phyloP scores from a whole-genome alignment of 257 asterid species.

The Mentha longifolia region DNA sequence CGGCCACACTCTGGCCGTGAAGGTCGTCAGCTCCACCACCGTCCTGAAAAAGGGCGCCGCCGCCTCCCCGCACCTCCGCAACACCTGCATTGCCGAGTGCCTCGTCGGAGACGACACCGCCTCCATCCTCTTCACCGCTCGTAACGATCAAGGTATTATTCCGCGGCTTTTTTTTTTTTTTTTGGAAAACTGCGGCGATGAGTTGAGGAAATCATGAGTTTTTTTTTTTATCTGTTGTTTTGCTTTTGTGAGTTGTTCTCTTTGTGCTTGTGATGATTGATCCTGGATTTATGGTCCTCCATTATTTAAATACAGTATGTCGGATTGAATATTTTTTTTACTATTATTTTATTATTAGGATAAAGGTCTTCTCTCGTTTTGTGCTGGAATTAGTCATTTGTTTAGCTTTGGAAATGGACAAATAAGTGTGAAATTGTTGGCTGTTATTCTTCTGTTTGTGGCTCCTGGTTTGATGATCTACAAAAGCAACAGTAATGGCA shows the following conservation, averaged over 20 bases:
- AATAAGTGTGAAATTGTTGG: neutral
- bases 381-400: neutral
- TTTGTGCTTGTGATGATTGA: neutral
- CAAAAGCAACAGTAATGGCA: neutral
- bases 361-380: neutral
- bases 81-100: constrained; percentile 73
- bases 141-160: constrained; percentile 78
- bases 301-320: neutral
- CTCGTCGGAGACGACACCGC: constrained; percentile 85
- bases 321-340: neutral
- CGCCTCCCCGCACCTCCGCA: constrained; percentile 51
- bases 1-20: constrained; percentile 69
- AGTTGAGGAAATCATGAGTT: neutral
- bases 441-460: constrained; percentile 2
- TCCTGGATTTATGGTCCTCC: neutral
- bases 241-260: neutral
- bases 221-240: neutral
- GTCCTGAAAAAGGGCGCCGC: constrained; percentile 57
- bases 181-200: neutral
- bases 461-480: constrained; percentile 1
- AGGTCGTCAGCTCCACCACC: constrained; percentile 50
- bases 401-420: neutral
- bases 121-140: constrained; percentile 70
- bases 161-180: neutral
- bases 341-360: neutral